Base-by-base conservation (phyloP, 2,329 filamentous ascomycete species). In the Penicillium verrucosum region DNA sequence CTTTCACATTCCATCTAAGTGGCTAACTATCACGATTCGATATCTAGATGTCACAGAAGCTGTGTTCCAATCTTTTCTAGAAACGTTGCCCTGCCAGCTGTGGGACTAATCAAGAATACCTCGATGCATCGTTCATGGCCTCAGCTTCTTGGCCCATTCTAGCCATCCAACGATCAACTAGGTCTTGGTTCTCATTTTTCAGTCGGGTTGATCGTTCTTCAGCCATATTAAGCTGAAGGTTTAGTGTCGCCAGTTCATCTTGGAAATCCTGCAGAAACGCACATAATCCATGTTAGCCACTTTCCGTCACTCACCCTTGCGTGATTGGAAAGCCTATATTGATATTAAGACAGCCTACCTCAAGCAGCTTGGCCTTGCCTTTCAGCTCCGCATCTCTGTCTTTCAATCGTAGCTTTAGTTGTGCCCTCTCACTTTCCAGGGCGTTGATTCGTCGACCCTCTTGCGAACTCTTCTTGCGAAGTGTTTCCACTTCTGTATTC, bases 151-250 rank as follows among this genome's bases (percentile, higher is more conserved):
- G 83, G 4, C 87, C 88, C 83, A 94, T 94, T 61, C 88, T 82
- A 69, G 85, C 86, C 89, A 97, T 92, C 91, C 92, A 97, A 53
- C 94, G 82, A 71, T 92, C 88, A 51, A 97, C 86, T 54, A 99
- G 80, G 64, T 96, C 89, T 69, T 90, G 87, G 70, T 97, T 97
- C 72, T 97, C 94, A 57, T 81, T 82, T 70, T 86, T 84, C 60
- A 96, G 78, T 73, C 85, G 87, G 70, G 88, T 85, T 29, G 83
- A 81, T 68, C 86, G 85, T 71, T 92, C 84, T 72, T 95, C 92
- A 3, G 88, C 87, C 79, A 97, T 85, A 65, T 94, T 92, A 42
- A 97, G 81, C 74, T 97, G 89, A 63, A 97, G 80, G 64, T 92
- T 92, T 45, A 97, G 77, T 1, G 90, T 88, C 49, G 96, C 87